Evolutionary conservation across 1,284 basidiomycete genomes (phyloP).

Genomic region (Moniliella sp.): DNA sequence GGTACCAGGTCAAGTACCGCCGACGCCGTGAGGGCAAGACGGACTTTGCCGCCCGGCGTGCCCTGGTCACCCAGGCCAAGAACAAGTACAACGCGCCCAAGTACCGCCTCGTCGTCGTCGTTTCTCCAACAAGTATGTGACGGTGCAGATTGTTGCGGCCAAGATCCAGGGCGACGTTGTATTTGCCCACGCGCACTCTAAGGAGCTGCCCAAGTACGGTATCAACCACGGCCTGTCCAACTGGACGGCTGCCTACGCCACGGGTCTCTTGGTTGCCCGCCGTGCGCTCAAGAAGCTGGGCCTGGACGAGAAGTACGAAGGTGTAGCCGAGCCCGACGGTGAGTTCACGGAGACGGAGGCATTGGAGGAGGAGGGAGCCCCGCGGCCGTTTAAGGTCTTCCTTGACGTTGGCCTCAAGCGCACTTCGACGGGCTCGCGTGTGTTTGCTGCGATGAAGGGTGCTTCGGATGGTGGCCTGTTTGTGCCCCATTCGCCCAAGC

Average conservation of each 20-base stretch:
- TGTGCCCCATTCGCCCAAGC: slow-evolving; percentile 91
- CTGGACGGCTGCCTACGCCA: slow-evolving; percentile 96
- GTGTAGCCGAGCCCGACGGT: slow-evolving; percentile 77
- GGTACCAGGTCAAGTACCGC: slow-evolving; percentile 58
- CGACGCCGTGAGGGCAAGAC: slow-evolving; percentile 74
- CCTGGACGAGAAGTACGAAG: slow-evolving; percentile 94
- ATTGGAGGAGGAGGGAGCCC: slow-evolving; percentile 76
- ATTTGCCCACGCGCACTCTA: slow-evolving; percentile 47
- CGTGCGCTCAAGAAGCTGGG: slow-evolving; percentile 85
- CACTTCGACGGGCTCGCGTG: slow-evolving; percentile 88
- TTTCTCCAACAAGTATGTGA: slow-evolving; percentile 40
- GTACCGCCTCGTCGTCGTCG: slow-evolving; percentile 94
- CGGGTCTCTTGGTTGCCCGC: slow-evolving; percentile 81
- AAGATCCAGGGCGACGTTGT: slow-evolving; percentile 92
- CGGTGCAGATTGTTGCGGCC: slow-evolving; percentile 65
- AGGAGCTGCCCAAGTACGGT: slow-evolving; percentile 82
- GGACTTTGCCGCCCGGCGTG: slow-evolving; percentile 95
- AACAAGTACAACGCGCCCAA: slow-evolving; percentile 99
- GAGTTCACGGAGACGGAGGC: slow-evolving; percentile 59
- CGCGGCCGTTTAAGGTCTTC: slow-evolving; percentile 92
- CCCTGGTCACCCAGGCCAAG: slow-evolving; percentile 88
- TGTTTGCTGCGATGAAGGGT: slow-evolving; percentile 98
- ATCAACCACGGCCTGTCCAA: slow-evolving; percentile 96
- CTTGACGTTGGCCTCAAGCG: slow-evolving; percentile 95
- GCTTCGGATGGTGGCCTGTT: slow-evolving; percentile 93